Evolutionary conservation across 2,329 filamentous ascomycete genomes (phyloP).

Genomic region (Tolypocladium guangdongense): DNA sequence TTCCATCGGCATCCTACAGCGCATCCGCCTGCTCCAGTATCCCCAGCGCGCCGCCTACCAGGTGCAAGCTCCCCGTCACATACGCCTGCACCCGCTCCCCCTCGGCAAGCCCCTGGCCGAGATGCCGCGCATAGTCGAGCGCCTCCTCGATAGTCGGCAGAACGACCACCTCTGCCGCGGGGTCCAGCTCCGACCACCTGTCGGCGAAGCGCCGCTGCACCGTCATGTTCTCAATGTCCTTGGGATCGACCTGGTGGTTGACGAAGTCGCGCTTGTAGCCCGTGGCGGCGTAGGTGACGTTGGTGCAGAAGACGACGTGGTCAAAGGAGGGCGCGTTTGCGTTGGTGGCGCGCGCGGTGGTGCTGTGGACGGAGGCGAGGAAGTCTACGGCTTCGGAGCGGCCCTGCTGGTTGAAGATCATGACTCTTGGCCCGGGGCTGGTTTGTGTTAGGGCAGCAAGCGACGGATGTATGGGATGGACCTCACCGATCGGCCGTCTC

Average conservation of each 20-base stretch:
- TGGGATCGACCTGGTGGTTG: conserved; percentile 41
- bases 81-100: conserved; percentile 33
- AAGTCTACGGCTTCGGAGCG: conserved; percentile 43
- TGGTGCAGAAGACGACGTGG: conserved; percentile 74
- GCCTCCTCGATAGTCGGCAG: conserved; percentile 45
- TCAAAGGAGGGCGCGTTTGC: conserved; percentile 40
- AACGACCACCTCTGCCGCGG: conserved; percentile 31
- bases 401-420: conserved; percentile 86
- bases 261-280: conserved; percentile 48
- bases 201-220: conserved; percentile 42
- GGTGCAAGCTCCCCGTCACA: conserved; percentile 52
- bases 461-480: background rate
- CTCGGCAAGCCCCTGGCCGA: conserved; percentile 18
- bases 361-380: conserved; percentile 33
- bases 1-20: conserved; percentile 15
- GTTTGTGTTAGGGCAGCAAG: background rate
- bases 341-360: conserved; percentile 18
- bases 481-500: conserved; percentile 27
- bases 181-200: conserved; percentile 37
- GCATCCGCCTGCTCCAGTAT: conserved; percentile 36
- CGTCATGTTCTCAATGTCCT: conserved; percentile 38
- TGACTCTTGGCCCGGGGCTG: conserved; percentile 30
- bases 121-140: conserved; percentile 31
- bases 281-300: conserved; percentile 44
- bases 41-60: conserved; percentile 44